Evolutionary conservation across 2,329 filamentous ascomycete genomes (phyloP), one percentile per base, ranked within the genome.

Genomic region (Drechslera avenae): DNA sequence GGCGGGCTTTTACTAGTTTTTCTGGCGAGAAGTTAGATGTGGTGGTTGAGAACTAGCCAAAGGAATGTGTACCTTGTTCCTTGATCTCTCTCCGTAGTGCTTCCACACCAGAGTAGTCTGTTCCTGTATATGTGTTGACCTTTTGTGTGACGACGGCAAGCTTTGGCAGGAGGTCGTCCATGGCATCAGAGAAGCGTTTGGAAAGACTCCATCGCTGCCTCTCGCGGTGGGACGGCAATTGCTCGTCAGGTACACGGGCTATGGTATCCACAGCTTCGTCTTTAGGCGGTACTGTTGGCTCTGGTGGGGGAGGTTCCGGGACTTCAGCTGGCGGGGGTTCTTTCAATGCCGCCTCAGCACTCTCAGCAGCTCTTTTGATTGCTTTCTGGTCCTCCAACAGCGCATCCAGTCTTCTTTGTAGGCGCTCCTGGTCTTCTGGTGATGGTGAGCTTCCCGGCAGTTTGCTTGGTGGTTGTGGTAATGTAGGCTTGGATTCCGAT

Each of bases 111-210:
- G 89, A 89, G 78, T 97, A 99, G 59, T 81, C 79, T n/a, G 79
- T 81, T 14, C 94, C 94, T 2, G 94, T 99, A 46, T 97, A 84
- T 66, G 92, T 90, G 75, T 97, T 99, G 74, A 99, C 84, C 52
- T 89, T 88, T 71, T 94, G 90, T 2, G 90, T 90, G 3, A 92
- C 92, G 43, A 88, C 83, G 58, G 96, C 88, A 37, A 95, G 82
- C 63, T 93, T 91, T 26, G 87, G 84, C 69, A 97, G 91, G 16
- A 97, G 73, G 57, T 90, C 86, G 76, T 99, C 94, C 90, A 97
- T 95, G 70, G 95, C 78, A 49, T 82, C 75, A 39, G 83, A 84
- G 70, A 94, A 84, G 47, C 81, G 79, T 61, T 84, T 85, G 5
- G 80, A 83, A 33, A 83, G 58, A 40, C 82, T 73, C 59, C 82